These are phyloP conservation scores for Hyparrhenia diplandra DNA, from an alignment of 176 grass and related monocot genomes.

Conservation along the genomic window DNA sequence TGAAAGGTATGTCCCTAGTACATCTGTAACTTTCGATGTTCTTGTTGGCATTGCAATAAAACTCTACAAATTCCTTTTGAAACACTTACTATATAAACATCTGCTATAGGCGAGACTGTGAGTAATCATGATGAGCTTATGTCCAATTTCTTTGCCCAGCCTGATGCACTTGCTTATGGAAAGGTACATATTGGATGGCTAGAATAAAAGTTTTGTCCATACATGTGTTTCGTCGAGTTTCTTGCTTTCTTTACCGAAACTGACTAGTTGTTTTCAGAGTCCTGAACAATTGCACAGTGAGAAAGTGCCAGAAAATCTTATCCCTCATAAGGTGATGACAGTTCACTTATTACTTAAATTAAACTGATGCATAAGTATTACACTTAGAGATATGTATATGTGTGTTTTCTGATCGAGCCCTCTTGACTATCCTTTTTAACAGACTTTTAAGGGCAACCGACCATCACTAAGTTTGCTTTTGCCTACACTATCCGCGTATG, in stretches of 20 bases:
- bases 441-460: constrained; percentile 87
- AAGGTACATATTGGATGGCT: constrained; percentile 53
- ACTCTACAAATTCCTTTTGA: constrained; percentile 25
- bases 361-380: background rate
- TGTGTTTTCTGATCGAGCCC: constrained; percentile 12
- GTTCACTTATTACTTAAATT: background rate
- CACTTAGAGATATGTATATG: constrained; percentile 23
- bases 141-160: constrained; percentile 99
- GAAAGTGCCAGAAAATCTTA: constrained; percentile 66
- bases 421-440: constrained; percentile 16
- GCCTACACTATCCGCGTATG: constrained; percentile 72
- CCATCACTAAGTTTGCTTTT: constrained; percentile 88
- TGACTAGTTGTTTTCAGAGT: constrained; percentile 45
- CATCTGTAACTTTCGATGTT: background rate
- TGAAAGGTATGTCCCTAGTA: constrained; percentile 48
- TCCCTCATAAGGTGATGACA: constrained; percentile 80
- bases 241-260: constrained; percentile 23
- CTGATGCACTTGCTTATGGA: constrained; percentile 99
- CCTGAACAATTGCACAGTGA: constrained; percentile 77
- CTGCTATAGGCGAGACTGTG: constrained; percentile 70
- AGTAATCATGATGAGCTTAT: constrained; percentile 97
- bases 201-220: background rate
- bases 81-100: constrained; percentile 20
- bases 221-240: background rate
- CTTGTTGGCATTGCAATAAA: background rate